Base-by-base conservation (phyloP, 2,329 filamentous ascomycete genomes). In the Purpureocillium takamizusanense region DNA sequence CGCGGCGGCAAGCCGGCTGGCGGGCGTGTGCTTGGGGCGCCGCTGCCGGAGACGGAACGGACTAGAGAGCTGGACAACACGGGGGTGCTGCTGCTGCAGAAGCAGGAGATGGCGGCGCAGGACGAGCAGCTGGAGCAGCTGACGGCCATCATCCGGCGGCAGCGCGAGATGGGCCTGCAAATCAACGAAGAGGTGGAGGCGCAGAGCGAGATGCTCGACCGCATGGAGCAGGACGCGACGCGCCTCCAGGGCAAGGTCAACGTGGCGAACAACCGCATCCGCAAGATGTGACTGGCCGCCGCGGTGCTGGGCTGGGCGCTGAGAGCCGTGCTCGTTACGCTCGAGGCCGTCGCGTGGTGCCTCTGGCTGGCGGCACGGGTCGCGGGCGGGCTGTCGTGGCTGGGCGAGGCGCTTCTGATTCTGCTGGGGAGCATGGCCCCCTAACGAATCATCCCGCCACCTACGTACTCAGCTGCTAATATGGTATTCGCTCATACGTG, bases 1-100 rank as follows among this genome's bases (percentile, higher is more conserved):
- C 48, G 46, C 37, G 51, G 56, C 49, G 53, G 56, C 39, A 42
- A 51, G 36, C 50, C 57, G 1, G 63, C 72, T 2, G 63, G 72
- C 2, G 76, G 84, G 1, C 69, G 86, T 31, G 82, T 89, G 3
- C 66, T 90, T 1, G 86, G 86, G 1, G 81, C 74, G 1, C 83
- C 83, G 2, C 63, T 82, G 3, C 74, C 80, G 1, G 86, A 94
- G 61, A 89, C 83, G 13, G 80, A 85, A 41, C 74, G 77, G 44
- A 90, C 86, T 32, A 65, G 85, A 11, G 84, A 90, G 56, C 61
- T 86, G 38, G 85, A 87, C 53, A 92, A 92, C 49, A 60, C 70
- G 4, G 85, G 83, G 0, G 78, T 92, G 14, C 51, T 89, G 44
- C 75, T 83, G 56, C 60, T 92, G 43, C 86, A 92, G 59, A 70